phyloP scores from a whole-genome alignment of 1,139 yeast species.

The Pichiaceae sp. region DNA sequence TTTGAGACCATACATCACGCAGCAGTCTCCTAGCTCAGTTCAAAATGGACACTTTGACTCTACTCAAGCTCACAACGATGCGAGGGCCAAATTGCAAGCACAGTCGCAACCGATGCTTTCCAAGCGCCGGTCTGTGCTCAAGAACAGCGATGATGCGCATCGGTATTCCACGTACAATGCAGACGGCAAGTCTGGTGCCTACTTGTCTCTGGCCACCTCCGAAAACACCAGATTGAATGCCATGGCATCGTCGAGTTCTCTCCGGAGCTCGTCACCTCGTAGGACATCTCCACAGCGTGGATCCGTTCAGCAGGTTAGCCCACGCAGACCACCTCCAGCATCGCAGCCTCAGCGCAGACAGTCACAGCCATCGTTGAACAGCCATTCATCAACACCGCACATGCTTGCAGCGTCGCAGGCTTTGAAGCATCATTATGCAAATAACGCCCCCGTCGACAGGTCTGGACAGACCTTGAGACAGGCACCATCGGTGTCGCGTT shows the following conservation, averaged over 20 bases:
- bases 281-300: constrained; percentile 3
- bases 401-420: neutral
- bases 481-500: neutral
- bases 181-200: constrained; percentile 36
- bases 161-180: constrained; percentile 9
- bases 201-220: constrained; percentile 63
- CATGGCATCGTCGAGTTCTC: constrained; percentile 35
- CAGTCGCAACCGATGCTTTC: neutral
- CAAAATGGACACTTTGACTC: neutral
- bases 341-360: neutral
- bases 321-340: neutral
- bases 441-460: neutral
- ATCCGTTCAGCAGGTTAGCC: no score
- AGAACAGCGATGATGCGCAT: constrained; percentile 31
- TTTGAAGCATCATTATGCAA: neutral
- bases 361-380: neutral
- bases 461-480: neutral
- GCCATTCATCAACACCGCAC: neutral
- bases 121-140: constrained; percentile 50
- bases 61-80: neutral
- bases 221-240: constrained; percentile 71
- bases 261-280: constrained; percentile 5
- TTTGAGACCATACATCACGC: constrained; percentile 15
- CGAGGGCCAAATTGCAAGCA: neutral
- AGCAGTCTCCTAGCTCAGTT: neutral